A percentile compares a stretch with the other conserved stretches of the same genome.
Evolutionary conservation across 2,329 filamentous ascomycete genomes (phyloP).

Genomic region (Fusarium aywerte): DNA sequence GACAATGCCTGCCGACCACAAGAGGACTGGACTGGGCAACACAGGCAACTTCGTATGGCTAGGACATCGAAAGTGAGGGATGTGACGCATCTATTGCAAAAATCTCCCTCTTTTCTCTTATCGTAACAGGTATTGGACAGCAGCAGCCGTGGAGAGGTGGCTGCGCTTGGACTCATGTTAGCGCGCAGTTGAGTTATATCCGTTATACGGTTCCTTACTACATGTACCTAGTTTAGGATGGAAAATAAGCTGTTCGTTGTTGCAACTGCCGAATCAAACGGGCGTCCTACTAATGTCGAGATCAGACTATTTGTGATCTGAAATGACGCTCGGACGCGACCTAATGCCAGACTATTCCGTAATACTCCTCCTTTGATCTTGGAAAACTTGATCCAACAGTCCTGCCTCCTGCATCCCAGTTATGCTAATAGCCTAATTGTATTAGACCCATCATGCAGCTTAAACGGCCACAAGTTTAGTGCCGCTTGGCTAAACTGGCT

Average conservation of each 20-base stretch:
- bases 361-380: neutral
- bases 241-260: slow-evolving; percentile 16
- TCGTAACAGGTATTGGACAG: no score
- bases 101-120: neutral
- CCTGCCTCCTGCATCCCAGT: neutral
- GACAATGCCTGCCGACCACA: neutral
- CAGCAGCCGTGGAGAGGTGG: slow-evolving; percentile 4
- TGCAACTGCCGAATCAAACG: slow-evolving; percentile 16
- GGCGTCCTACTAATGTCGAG: slow-evolving; percentile 4
- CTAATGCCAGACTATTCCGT: neutral
- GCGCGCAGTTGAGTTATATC: slow-evolving; percentile 2
- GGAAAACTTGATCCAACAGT: slow-evolving; percentile 2
- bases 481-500: slow-evolving; percentile 24
- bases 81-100: slow-evolving; percentile 3
- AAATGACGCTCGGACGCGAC: slow-evolving; percentile 9
- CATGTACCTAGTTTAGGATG: no score
- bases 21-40: neutral
- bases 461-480: slow-evolving; percentile 2
- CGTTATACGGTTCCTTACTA: neutral
- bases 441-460: neutral
- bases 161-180: slow-evolving; percentile 21
- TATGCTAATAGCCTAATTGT: no score
- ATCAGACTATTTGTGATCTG: slow-evolving; percentile 17
- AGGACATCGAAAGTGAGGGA: neutral
- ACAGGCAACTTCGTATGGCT: neutral